Evolutionary conservation across 129 eudicot species (phyloP).

Genomic region (Flaveria trinervia): DNA sequence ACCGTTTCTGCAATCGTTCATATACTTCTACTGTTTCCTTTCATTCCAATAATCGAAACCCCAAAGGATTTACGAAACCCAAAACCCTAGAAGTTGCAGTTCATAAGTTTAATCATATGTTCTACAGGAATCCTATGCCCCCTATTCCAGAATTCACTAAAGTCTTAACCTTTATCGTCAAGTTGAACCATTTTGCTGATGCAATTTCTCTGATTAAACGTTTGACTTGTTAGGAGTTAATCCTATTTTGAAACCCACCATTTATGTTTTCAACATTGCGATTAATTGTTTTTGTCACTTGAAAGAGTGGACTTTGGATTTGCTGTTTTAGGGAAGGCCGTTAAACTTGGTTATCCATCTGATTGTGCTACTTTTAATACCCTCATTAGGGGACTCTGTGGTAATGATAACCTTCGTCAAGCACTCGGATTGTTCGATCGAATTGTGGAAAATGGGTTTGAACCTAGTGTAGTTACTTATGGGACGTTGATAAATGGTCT

Average conservation of each 20-base stretch:
- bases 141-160: slow-evolving; percentile 30
- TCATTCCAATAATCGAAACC: slow-evolving; percentile 29
- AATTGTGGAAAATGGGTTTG: slow-evolving; percentile 21
- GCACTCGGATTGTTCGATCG: slow-evolving; percentile 25
- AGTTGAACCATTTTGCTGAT: slow-evolving; percentile 24
- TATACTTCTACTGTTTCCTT: slow-evolving; percentile 18
- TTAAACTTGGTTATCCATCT: slow-evolving; percentile 33
- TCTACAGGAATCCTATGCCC: slow-evolving; percentile 27
- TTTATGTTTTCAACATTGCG: slow-evolving; percentile 35
- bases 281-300: slow-evolving; percentile 16
- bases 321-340: slow-evolving; percentile 29
- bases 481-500: slow-evolving; percentile 36
- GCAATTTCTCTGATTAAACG: slow-evolving; percentile 31
- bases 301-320: slow-evolving; percentile 33
- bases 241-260: slow-evolving; percentile 21
- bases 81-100: slow-evolving; percentile 37
- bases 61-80: background rate
- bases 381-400: slow-evolving; percentile 40
- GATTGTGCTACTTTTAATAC: slow-evolving; percentile 35
- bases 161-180: slow-evolving; percentile 24
- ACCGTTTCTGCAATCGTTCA: slow-evolving; percentile 20
- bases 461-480: slow-evolving; percentile 30
- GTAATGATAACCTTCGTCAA: slow-evolving; percentile 14
- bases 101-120: slow-evolving; percentile 18
- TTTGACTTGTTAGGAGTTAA: slow-evolving; percentile 31